Evolutionary conservation across 768 basidiomycete genomes (phyloP).

Genomic region (Trametes meyenii): DNA sequence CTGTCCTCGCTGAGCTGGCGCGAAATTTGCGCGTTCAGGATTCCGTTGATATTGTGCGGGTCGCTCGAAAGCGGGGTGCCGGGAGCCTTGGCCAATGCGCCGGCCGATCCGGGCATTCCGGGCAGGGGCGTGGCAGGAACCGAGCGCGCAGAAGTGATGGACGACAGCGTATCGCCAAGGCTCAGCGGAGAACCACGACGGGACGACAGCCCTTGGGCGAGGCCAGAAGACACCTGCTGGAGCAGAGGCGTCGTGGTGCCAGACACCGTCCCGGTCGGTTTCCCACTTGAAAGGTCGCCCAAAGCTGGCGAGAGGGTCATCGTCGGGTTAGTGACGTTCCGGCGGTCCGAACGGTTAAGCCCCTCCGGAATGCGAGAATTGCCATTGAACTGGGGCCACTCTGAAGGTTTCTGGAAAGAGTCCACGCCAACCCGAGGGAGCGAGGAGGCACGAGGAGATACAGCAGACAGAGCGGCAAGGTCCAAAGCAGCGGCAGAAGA

Average conservation of each 20-base stretch:
- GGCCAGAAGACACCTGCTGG: slow-evolving; percentile 61
- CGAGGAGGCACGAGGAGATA: slow-evolving; percentile 67
- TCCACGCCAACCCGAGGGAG: slow-evolving; percentile 52
- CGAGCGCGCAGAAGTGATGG: slow-evolving; percentile 67
- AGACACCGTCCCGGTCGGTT: slow-evolving; percentile 51
- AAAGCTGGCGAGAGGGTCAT: slow-evolving; percentile 61
- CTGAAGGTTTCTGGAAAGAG: slow-evolving; percentile 73
- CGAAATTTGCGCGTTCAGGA: slow-evolving; percentile 54
- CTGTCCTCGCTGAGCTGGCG: slow-evolving; percentile 52
- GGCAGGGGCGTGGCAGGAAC: slow-evolving; percentile 81
- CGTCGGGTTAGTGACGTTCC: slow-evolving; percentile 75
- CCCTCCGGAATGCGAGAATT: slow-evolving; percentile 64
- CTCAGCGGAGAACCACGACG: slow-evolving; percentile 77
- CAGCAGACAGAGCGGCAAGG: slow-evolving; percentile 86
- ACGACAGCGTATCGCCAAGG: slow-evolving; percentile 59
- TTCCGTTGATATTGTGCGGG: slow-evolving; percentile 66
- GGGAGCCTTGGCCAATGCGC: slow-evolving; percentile 64
- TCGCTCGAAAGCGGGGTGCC: slow-evolving; percentile 47
- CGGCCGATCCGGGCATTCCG: slow-evolving; percentile 49
- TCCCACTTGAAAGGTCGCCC: slow-evolving; percentile 49
- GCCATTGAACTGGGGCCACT: slow-evolving; percentile 91
- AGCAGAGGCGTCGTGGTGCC: slow-evolving; percentile 66
- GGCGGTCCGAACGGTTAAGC: slow-evolving; percentile 59
- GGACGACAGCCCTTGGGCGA: slow-evolving; percentile 49
- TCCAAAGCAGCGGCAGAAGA: slow-evolving; percentile 85